Base-by-base conservation (phyloP, 441 rosid genomes). In the Eruca vesicaria region DNA sequence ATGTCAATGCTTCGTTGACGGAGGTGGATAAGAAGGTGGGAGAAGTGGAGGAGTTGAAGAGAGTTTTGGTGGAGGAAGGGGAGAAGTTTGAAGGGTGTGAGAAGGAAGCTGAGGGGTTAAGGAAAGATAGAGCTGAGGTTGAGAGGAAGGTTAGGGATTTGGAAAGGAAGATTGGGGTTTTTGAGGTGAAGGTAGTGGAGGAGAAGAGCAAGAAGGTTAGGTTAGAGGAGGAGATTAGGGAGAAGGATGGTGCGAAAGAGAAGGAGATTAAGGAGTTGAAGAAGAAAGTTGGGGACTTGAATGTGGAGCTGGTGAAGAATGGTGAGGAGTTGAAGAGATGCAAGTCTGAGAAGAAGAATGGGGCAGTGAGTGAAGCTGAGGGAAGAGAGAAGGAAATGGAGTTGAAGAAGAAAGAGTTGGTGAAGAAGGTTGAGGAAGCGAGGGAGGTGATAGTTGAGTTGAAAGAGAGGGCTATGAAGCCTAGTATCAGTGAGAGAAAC, bases 71-170 rank as follows among this genome's bases (percentile, higher is more conserved):
- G 1, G 91, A 86, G 80, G 86, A 86, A 76, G 85, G 53, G 12
- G 85, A 10, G 63, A 78, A 66, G 60, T 29, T 87, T 28, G 89
- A 85, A 29, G 71, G 58, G 1, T 68, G 66, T 79, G 86, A 85
- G 78, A 85, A 65, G 38, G 88, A 86, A 72, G 69, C 87, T 20
- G 89, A 82, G 71, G 82, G 79, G 36, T 52, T 86, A 64, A 89
- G 82, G 90, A 88, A 78, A 21, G 87, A 71, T 45, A 87, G 87
- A 78, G 78, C 68, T 0, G 94, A 88, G 69, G 72, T 52, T 26
- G 94, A 90, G 67, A 87, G 74, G 84, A 89, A 61, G 31, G 77
- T 79, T 73, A 87, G 85, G 69, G 97, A 89, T n/a, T 67, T 89
- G 75, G 98, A 92, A 79, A 85, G 84, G 81, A 88, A 89, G 18